Evolutionary conservation across 495 filamentous ascomycete genomes (phyloP).

Genomic region (Aspergillus cristatus): DNA sequence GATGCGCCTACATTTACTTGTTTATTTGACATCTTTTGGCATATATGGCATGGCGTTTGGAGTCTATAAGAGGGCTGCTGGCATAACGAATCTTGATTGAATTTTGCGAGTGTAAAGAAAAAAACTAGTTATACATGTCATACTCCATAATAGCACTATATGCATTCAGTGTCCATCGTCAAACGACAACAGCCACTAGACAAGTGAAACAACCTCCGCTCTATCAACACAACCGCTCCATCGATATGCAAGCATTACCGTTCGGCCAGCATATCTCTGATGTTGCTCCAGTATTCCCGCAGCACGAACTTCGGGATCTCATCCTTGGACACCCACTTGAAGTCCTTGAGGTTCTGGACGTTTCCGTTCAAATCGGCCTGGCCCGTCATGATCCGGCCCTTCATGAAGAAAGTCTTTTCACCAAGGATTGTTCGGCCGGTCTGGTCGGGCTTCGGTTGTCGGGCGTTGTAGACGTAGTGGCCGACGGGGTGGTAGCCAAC

Average conservation of each 20-base stretch:
- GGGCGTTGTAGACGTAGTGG: conserved; percentile 51
- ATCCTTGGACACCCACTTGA: conserved; percentile 85
- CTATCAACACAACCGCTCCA: conserved; percentile 7
- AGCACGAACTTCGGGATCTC: conserved; percentile 62
- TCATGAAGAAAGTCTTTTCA: conserved; percentile 91
- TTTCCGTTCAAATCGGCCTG: conserved; percentile 75
- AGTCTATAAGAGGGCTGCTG: background rate
- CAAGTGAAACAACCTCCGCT: conserved; percentile 7
- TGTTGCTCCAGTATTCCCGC: conserved; percentile 56
- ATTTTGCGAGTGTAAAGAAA: conserved; percentile 10
- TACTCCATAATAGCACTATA: conserved; percentile 34
- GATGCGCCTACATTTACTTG: conserved; percentile 14
- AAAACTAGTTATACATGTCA: conserved; percentile 42
- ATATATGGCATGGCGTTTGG: conserved; percentile 16
- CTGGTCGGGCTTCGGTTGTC: conserved; percentile 25
- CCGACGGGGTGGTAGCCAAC: conserved; percentile 86
- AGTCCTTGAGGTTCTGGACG: conserved; percentile 64
- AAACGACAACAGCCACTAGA: conserved; percentile 4
- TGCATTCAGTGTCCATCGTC: too few relatives aligned
- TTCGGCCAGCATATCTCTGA: conserved; percentile 74
- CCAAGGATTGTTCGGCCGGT: conserved; percentile 31
- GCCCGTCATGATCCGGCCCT: conserved; percentile 91
- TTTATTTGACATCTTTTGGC: background rate
- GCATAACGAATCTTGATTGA: background rate
- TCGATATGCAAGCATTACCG: conserved; percentile 32